Base-by-base conservation (phyloP, 2,329 filamentous ascomycete genomes). In the Lasiodiplodia sp. region DNA sequence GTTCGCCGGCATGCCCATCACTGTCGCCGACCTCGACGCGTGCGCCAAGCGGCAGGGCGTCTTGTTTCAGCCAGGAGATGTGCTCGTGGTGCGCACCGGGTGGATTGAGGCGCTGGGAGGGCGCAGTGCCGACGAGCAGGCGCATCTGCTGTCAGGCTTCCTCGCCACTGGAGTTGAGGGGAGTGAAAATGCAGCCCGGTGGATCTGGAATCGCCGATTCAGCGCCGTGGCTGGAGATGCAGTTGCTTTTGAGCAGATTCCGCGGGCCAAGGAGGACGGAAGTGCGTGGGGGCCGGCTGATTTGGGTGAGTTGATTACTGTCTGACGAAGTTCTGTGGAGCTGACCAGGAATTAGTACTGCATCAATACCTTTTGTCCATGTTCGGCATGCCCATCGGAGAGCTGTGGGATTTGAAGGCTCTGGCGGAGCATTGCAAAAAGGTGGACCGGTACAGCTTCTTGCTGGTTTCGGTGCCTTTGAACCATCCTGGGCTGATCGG, bases 301-400 rank as follows among this genome's bases (percentile, higher is more conserved):
- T 28, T 28, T 28, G 28, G 28, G 28, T 28, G 28, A 28, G 28
- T 28, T 28, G 28, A 28, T 28, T 28, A 5, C 28, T 7, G 4
- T 28, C 4, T 28, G 28, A 28, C 28, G 28, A 28, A 28, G 5
- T 28, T 28, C 28, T 28, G 28, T 28, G 28, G 28, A 4, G 4
- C 5, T 28, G 6, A 28, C 28, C 28, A 28, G 28, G 28, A 28
- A 28, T 1, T 28, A 71, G 73, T 57, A 5, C 69, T 82, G 44
- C 83, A 84, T 77, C 71, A 70, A 49, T 67, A 67, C 4, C 53
- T 73, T 79, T 72, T 84, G 18, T 73, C 76, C 37, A 68, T 82
- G 52, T 82, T 81, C 34, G 83, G 83, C 0, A 79, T 82, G 76
- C 78, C 78, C 1, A 82, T 85, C 67, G 83, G 82, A 2, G 83